Conservation (phyloP, 495 filamentous ascomycete species). For the Lepidopterella palustris region DNA sequence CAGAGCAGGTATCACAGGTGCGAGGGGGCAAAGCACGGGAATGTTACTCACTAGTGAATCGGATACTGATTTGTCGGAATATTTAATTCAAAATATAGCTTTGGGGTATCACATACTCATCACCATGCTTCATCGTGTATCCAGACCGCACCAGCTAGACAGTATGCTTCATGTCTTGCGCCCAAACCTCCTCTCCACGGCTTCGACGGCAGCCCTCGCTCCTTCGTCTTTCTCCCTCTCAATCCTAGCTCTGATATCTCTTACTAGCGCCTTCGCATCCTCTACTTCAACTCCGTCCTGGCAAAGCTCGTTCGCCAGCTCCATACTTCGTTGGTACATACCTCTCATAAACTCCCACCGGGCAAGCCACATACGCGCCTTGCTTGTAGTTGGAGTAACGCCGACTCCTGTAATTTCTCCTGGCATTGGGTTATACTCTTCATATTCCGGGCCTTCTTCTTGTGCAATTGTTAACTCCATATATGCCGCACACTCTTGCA, state of each 20-base stretch:
- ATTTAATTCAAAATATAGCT: no score
- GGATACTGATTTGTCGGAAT: no score
- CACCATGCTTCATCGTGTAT: neutral
- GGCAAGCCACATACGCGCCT: constrained; percentile 91
- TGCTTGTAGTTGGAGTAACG: constrained; percentile 80
- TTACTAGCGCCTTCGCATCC: constrained; percentile 91
- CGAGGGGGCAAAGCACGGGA: no score
- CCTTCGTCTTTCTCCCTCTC: constrained; percentile 42
- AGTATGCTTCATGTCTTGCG: neutral
- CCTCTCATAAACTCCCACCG: constrained; percentile 67
- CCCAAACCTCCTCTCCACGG: neutral
- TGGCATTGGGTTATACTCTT: constrained; percentile 40
- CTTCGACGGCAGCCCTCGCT: neutral
- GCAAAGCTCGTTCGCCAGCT: constrained; percentile 81
- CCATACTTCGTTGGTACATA: constrained; percentile 67
- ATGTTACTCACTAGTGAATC: no score
- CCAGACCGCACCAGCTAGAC: neutral
- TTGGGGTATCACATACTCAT: no score
- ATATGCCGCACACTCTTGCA: constrained; percentile 75
- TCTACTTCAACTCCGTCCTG: constrained; percentile 97
- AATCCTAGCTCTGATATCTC: constrained; percentile 77
- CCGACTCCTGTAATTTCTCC: constrained; percentile 42
- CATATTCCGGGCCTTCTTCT: constrained; percentile 61
- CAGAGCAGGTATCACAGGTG: no score
- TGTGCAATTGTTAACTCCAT: constrained; percentile 94